A percentile compares a stretch with the other conserved stretches of the same genome.
Conservation (phyloP, 768 basidiomycete genomes). For the Clathrus columnatus region DNA sequence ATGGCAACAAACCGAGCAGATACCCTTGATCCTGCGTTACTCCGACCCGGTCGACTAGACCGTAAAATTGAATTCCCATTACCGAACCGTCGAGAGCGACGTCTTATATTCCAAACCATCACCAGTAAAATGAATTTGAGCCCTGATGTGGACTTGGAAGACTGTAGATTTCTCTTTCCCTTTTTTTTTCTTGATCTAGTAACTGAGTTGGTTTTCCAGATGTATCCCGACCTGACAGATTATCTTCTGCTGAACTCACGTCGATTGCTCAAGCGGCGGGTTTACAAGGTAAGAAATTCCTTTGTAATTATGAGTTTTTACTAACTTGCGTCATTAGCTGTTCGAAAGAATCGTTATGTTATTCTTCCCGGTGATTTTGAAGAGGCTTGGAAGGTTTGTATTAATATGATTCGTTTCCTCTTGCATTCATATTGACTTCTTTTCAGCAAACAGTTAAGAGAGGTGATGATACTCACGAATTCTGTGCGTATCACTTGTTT, state of each 20-base stretch:
- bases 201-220: constrained; percentile 39
- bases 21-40: constrained; percentile 92
- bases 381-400: constrained; percentile 96
- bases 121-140: constrained; percentile 97
- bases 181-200: background rate
- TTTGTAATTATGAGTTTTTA: background rate
- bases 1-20: constrained; percentile 99
- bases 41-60: constrained; percentile 95
- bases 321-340: constrained; percentile 42
- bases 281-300: constrained; percentile 62
- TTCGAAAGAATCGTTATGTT: constrained; percentile 96
- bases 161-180: constrained; percentile 53
- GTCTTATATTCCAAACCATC: constrained; percentile 95
- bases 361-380: constrained; percentile 97
- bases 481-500: constrained; percentile 47
- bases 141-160: constrained; percentile 96
- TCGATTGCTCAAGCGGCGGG: constrained; percentile 96
- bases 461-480: constrained; percentile 92
- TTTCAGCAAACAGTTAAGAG: constrained; percentile 92
- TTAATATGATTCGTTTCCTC: constrained; percentile 47
- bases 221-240: constrained; percentile 90
- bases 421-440: constrained; percentile 23
- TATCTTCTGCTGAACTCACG: constrained; percentile 93
- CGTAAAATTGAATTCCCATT: constrained; percentile 98
- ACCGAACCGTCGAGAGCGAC: constrained; percentile 89